Evolutionary conservation across 306 rosid genomes (phyloP), one percentile per base, ranked within the genome.

Genomic region (Trifolium fragiferum): DNA sequence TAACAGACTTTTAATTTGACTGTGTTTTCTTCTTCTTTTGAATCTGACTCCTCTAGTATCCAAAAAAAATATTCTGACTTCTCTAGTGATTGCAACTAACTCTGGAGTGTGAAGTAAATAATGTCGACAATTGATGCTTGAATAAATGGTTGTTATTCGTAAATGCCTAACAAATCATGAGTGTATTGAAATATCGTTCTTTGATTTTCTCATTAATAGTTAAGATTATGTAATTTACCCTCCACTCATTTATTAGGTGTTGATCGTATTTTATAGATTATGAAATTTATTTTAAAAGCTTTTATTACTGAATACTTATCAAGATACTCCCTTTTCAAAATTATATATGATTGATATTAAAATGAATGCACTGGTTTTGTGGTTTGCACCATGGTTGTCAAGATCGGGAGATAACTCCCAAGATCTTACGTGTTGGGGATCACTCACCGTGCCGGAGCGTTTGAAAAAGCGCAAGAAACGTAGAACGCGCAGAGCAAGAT

Each of bases 331-430:
- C 32, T 19, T 38, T 65, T 65, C 7, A 65, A 65, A 13, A 19
- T 19, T 23, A 10, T 20, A 65, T 65, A 38, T 38, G 51, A 10
- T 11, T 37, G 32, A 51, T 18, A 18, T 2, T 64, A 38, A 38
- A 37, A 19, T 64, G 69, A 65, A 40, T 64, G 20, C 70, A 20
- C 35, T 12, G 33, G 40, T 65, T 65, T 65, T 65, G 35, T 21
- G 18, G 32, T 38, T 65, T 65, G 33, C n/a, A n/a, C n/a, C n/a
- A n/a, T n/a, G n/a, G n/a, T n/a, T n/a, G n/a, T n/a, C n/a, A n/a
- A n/a, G n/a, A n/a, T n/a, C n/a, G n/a, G n/a, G n/a, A n/a, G n/a
- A n/a, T n/a, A n/a, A n/a, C n/a, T n/a, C n/a, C n/a, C n/a, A n/a
- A n/a, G n/a, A n/a, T n/a, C n/a, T n/a, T n/a, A n/a, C n/a, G n/a